A percentile compares a stretch with the other conserved stretches of the same genome.
Conservation (phyloP, 495 filamentous ascomycete species). For the Aspergillus affinis region DNA sequence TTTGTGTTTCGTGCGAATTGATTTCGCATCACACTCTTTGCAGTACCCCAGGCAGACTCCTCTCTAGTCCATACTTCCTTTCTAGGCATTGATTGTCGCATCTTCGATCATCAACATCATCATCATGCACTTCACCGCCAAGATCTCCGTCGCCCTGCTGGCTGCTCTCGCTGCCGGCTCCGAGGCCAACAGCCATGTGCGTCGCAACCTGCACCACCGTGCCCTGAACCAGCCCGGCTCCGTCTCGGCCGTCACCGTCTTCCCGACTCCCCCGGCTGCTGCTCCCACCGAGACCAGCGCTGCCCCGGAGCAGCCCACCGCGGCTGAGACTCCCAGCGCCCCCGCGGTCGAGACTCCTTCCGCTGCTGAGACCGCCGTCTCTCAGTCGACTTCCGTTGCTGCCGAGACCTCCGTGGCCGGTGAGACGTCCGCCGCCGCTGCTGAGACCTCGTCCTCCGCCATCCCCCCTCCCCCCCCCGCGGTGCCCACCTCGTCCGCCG, state of each 20-base stretch:
- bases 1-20: conserved; percentile 39
- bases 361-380: neutral
- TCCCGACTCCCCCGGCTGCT: conserved; percentile 16
- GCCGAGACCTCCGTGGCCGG: neutral
- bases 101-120: conserved; percentile 4
- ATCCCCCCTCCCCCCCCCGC: neutral
- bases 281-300: neutral
- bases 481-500: conserved; percentile 9
- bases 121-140: conserved; percentile 47
- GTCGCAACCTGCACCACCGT: conserved; percentile 31
- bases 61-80: neutral
- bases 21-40: conserved; percentile 43
- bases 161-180: conserved; percentile 47
- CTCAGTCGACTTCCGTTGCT: neutral
- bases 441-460: neutral
- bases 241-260: conserved; percentile 21
- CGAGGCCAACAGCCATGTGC: conserved; percentile 41
- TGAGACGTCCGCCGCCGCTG: neutral
- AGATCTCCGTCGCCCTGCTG: conserved; percentile 47
- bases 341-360: neutral
- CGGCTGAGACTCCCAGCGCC: conserved; percentile 11
- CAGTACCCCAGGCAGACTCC: neutral
- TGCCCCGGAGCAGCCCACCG: conserved; percentile 4
- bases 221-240: conserved; percentile 15
- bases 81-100: conserved; percentile 30